These are phyloP conservation scores for Pugionium cornutum DNA, from an alignment of 345 rosid genomes.

Conservation along the genomic window DNA sequence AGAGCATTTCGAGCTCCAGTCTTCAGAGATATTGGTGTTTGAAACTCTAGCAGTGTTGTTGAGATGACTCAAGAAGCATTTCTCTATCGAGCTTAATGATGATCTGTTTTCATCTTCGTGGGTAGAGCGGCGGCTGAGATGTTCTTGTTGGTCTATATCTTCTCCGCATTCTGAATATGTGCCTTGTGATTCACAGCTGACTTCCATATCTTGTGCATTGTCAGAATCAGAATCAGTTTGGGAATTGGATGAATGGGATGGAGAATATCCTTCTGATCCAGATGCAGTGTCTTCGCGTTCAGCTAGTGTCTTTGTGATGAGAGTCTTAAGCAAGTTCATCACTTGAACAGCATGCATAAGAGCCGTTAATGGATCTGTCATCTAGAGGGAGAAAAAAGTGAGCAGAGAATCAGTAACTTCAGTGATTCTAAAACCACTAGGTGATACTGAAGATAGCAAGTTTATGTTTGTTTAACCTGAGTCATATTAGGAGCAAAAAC, in stretches of 20 bases:
- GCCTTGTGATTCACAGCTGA: constrained; percentile 66
- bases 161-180: constrained; percentile 46
- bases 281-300: constrained; percentile 68
- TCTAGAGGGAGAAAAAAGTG: constrained; percentile 39
- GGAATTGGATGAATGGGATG: constrained; percentile 58
- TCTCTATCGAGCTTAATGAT: constrained; percentile 64
- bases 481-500: not conserved
- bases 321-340: constrained; percentile 91
- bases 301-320: constrained; percentile 59
- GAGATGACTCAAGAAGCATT: constrained; percentile 64
- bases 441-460: no score
- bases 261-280: constrained; percentile 62
- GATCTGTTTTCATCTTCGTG: constrained; percentile 51
- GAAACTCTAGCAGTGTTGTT: constrained; percentile 39
- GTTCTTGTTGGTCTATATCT: constrained; percentile 38
- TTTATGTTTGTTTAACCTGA: not conserved
- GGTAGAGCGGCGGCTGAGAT: constrained; percentile 35
- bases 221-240: constrained; percentile 65
- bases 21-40: constrained; percentile 35
- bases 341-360: constrained; percentile 97
- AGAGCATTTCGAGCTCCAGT: constrained; percentile 34
- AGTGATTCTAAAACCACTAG: not conserved
- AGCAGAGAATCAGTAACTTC: constrained; percentile 11
- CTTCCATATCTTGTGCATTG: constrained; percentile 77
- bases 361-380: constrained; percentile 95